phyloP scores from a whole-genome alignment of 2,329 filamentous ascomycete species.

The Exophiala calicioides region DNA sequence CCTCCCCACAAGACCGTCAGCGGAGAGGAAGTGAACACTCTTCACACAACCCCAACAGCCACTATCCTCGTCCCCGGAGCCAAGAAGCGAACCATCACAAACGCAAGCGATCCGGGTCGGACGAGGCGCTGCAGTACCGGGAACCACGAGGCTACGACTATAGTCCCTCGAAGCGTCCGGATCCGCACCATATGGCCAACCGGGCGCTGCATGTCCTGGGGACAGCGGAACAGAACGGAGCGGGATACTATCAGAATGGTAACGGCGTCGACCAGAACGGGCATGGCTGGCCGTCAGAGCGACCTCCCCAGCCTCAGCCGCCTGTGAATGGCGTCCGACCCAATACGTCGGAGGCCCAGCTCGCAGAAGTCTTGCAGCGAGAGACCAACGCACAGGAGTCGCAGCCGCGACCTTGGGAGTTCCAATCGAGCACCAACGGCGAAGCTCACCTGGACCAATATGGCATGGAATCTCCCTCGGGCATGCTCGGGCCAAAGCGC shows the following conservation, averaged over 20 bases:
- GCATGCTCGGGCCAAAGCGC: slow-evolving; percentile 44
- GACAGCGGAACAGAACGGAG: slow-evolving; percentile 14
- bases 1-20: slow-evolving; percentile 14
- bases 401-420: slow-evolving; percentile 37
- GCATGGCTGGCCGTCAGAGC: slow-evolving; percentile 20
- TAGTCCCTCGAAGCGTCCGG: slow-evolving; percentile 11
- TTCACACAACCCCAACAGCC: background rate
- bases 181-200: slow-evolving; percentile 29
- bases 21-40: slow-evolving; percentile 10
- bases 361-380: slow-evolving; percentile 55
- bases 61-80: slow-evolving; percentile 5
- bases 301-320: slow-evolving; percentile 4
- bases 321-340: slow-evolving; percentile 36
- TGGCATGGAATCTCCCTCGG: slow-evolving; percentile 30
- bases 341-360: slow-evolving; percentile 51
- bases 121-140: slow-evolving; percentile 5
- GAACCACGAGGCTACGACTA: slow-evolving; percentile 16
- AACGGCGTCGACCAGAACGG: slow-evolving; percentile 10
- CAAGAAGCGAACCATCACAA: slow-evolving; percentile 13
- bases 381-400: slow-evolving; percentile 48
- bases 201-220: slow-evolving; percentile 28
- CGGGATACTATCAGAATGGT: slow-evolving; percentile 18
- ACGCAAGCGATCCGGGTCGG: slow-evolving; percentile 18
- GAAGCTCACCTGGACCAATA: slow-evolving; percentile 38
- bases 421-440: slow-evolving; percentile 38